phyloP scores from a whole-genome alignment of 805 yeast species.

The Metschnikowia picachoensis region DNA sequence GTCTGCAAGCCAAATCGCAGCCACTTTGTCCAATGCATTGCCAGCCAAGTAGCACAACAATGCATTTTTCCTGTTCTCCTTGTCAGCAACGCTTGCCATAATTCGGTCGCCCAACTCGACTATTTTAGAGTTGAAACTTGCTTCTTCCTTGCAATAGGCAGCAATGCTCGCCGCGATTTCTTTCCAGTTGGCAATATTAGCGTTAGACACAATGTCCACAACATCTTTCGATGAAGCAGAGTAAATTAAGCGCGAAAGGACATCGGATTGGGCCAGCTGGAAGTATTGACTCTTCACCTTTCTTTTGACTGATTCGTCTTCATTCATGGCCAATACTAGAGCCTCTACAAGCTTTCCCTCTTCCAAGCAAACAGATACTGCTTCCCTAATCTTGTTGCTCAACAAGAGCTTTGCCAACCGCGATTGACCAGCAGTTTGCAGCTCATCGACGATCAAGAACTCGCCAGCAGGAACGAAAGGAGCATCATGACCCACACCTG shows the following conservation, averaged over 20 bases:
- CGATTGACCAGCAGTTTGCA: slow-evolving; percentile 40
- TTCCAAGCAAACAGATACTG: slow-evolving; percentile 63
- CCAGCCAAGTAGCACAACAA: slow-evolving; percentile 77
- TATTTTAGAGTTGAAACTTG: slow-evolving; percentile 52
- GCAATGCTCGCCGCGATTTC: slow-evolving; percentile 68
- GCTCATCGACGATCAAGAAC: slow-evolving; percentile 39
- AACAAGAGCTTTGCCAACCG: slow-evolving; percentile 47
- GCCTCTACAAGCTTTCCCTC: slow-evolving; percentile 73
- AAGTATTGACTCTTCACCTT: slow-evolving; percentile 74
- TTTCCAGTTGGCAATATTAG: slow-evolving; percentile 79
- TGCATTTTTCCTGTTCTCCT: slow-evolving; percentile 64
- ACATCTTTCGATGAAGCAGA: slow-evolving; percentile 53
- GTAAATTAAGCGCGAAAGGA: slow-evolving; percentile 72
- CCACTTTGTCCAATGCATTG: slow-evolving; percentile 70
- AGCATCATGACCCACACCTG: slow-evolving; percentile 11
- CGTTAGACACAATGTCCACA: slow-evolving; percentile 71
- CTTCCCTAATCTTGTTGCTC: slow-evolving; percentile 58
- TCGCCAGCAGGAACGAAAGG: slow-evolving; percentile 49
- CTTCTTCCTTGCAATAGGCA: slow-evolving; percentile 35
- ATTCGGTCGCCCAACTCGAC: slow-evolving; percentile 77
- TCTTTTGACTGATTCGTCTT: slow-evolving; percentile 53
- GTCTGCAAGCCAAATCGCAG: slow-evolving; percentile 82
- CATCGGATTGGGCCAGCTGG: slow-evolving; percentile 46
- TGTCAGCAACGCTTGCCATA: slow-evolving; percentile 22
- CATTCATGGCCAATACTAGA: slow-evolving; percentile 70